Evolutionary conservation across 805 yeast species (phyloP).

Genomic region (Saturnispora besseyi): DNA sequence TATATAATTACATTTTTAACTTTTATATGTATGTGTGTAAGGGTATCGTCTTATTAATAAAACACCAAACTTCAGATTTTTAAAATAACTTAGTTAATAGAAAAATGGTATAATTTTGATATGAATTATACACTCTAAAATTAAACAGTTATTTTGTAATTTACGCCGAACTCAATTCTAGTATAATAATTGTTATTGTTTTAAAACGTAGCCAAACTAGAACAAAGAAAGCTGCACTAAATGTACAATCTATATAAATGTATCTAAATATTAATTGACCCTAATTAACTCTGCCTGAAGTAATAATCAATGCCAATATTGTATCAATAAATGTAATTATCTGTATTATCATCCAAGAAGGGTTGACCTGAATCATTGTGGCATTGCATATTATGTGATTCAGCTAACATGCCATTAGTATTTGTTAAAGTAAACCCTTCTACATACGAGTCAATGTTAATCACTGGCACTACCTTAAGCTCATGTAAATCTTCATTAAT

Average conservation of each 20-base stretch:
- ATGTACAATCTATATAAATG: too few species aligned
- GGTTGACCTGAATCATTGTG: background rate
- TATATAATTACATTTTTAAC: background rate
- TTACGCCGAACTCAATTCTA: too few species aligned
- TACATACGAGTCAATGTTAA: background rate
- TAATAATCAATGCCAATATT: background rate
- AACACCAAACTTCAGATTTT: constrained; percentile 6
- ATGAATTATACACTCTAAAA: too few species aligned
- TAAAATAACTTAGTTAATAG: too few species aligned
- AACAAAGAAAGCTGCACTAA: too few species aligned
- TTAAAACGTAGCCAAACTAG: too few species aligned
- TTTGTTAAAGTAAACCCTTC: background rate
- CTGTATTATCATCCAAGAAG: background rate
- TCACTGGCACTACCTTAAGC: background rate
- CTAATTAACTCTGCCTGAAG: too few species aligned
- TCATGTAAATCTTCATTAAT: background rate
- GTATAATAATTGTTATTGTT: too few species aligned
- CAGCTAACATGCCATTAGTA: background rate
- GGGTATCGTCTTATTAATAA: constrained; percentile 4
- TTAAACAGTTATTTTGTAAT: background rate
- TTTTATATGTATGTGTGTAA: constrained; percentile 6
- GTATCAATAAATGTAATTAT: background rate
- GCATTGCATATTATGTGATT: background rate
- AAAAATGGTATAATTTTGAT: too few species aligned
- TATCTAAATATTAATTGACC: too few species aligned